Percentiles rank a stretch among this genome's conserved stretches.
phyloP scores from a whole-genome alignment of 352 stramenopile species.

The Saprolegnia diclina region DNA sequence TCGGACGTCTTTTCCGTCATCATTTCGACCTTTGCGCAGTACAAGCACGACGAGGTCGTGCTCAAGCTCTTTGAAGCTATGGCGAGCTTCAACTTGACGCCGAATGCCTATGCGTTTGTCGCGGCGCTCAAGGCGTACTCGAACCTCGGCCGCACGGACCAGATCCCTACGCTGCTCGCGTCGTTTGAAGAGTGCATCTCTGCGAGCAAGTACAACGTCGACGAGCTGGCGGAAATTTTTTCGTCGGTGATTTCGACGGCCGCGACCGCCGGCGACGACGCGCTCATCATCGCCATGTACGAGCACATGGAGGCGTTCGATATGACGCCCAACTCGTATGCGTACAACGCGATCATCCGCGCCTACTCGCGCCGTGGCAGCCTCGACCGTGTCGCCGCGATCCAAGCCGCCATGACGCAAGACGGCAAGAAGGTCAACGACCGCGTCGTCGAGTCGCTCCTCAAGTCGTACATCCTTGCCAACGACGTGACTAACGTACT shows the following conservation, averaged over 20 bases:
- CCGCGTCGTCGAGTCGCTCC: conserved; percentile 43
- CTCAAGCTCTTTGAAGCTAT: conserved; percentile 10
- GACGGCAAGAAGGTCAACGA: conserved; percentile 12
- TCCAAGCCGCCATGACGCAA: conserved; percentile 35
- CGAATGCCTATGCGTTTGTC: conserved; percentile 23
- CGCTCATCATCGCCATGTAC: conserved; percentile 69
- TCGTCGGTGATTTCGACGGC: conserved; percentile 59
- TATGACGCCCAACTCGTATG: conserved; percentile 66
- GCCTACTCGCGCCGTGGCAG: conserved; percentile 57
- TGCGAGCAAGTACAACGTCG: neutral
- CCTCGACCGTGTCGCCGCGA: conserved; percentile 49
- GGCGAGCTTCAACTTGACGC: neutral
- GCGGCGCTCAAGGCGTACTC: conserved; percentile 19
- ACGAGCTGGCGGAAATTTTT: conserved; percentile 11
- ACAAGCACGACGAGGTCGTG: conserved; percentile 20
- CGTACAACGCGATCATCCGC: conserved; percentile 62
- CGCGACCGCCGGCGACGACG: conserved; percentile 56
- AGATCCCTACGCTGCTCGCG: neutral
- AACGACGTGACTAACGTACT: conserved; percentile 42
- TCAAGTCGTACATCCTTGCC: conserved; percentile 58
- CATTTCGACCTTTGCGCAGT: conserved; percentile 19
- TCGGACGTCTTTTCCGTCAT: conserved; percentile 25
- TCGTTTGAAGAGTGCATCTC: conserved; percentile 24
- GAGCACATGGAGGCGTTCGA: conserved; percentile 59
- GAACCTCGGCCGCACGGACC: neutral